phyloP scores from a whole-genome alignment of 2,329 filamentous ascomycete species.

The Ophiostoma perfectum region DNA sequence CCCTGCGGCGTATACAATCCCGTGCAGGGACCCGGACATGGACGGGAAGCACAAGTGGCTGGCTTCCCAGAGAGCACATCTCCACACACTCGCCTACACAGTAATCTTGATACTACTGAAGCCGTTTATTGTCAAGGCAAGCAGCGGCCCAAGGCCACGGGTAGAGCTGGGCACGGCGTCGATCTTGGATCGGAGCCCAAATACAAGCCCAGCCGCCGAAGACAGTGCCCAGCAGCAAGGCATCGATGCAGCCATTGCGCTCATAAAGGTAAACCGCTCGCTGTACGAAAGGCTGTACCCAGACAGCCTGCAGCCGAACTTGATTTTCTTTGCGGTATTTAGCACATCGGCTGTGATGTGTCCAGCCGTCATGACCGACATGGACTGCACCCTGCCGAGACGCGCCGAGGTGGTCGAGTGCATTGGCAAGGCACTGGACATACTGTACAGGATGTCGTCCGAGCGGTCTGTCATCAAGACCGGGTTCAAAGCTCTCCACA shows the following conservation, averaged over 20 bases:
- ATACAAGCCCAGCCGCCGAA: background rate
- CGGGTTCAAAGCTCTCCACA: background rate
- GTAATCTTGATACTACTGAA: background rate
- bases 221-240: background rate
- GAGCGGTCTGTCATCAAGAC: background rate
- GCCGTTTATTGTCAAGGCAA: background rate
- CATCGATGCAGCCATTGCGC: constrained; percentile 3
- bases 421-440: background rate
- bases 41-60: background rate
- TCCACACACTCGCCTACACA: background rate
- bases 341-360: constrained; percentile 8
- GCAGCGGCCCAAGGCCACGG: no score
- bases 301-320: background rate
- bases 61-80: background rate
- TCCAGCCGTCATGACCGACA: background rate
- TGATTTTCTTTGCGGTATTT: background rate
- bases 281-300: background rate
- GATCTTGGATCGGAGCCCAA: no score
- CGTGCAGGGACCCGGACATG: background rate
- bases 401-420: constrained; percentile 6
- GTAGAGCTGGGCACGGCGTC: no score
- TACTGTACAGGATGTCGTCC: background rate
- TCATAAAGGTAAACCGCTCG: background rate
- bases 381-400: background rate
- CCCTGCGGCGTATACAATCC: background rate